These are phyloP conservation scores for Aspergillus vadensis DNA, from an alignment of 2,329 filamentous ascomycete genomes.

Conservation along the genomic window DNA sequence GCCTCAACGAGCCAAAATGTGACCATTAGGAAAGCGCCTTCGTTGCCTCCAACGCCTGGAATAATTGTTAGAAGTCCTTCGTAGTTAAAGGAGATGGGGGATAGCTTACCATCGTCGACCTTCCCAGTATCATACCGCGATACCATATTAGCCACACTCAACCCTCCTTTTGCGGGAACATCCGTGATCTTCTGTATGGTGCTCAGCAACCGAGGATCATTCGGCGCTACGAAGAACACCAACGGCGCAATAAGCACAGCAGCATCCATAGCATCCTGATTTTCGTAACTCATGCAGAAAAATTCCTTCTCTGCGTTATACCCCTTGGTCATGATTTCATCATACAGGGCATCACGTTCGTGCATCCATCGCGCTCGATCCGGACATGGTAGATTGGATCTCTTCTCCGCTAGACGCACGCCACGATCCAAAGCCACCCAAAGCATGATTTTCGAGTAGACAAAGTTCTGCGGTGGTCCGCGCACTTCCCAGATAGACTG, in stretches of 20 bases:
- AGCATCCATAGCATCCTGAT: slow-evolving; percentile 68
- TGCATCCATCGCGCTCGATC: slow-evolving; percentile 67
- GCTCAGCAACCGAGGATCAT: slow-evolving; percentile 72
- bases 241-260: slow-evolving; percentile 67
- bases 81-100: too few relatives aligned
- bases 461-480: slow-evolving; percentile 60
- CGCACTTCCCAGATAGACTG: slow-evolving; percentile 86
- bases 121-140: slow-evolving; percentile 72
- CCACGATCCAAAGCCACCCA: slow-evolving; percentile 81
- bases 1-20: slow-evolving; percentile 83
- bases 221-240: slow-evolving; percentile 77
- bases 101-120: slow-evolving; percentile 64
- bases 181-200: slow-evolving; percentile 73
- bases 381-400: slow-evolving; percentile 70
- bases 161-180: slow-evolving; percentile 71
- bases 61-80: neutral
- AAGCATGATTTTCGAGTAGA: slow-evolving; percentile 80
- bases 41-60: slow-evolving; percentile 69
- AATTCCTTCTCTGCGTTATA: slow-evolving; percentile 70
- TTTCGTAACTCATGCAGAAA: slow-evolving; percentile 78
- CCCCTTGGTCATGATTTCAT: slow-evolving; percentile 76
- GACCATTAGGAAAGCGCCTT: slow-evolving; percentile 79
- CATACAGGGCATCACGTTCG: slow-evolving; percentile 68
- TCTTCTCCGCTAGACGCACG: slow-evolving; percentile 71
- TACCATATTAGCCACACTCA: slow-evolving; percentile 74